Percentiles rank a stretch among this genome's conserved stretches.
Conservation (phyloP, 495 filamentous ascomycete species). For the Penicillium tannophilum region DNA sequence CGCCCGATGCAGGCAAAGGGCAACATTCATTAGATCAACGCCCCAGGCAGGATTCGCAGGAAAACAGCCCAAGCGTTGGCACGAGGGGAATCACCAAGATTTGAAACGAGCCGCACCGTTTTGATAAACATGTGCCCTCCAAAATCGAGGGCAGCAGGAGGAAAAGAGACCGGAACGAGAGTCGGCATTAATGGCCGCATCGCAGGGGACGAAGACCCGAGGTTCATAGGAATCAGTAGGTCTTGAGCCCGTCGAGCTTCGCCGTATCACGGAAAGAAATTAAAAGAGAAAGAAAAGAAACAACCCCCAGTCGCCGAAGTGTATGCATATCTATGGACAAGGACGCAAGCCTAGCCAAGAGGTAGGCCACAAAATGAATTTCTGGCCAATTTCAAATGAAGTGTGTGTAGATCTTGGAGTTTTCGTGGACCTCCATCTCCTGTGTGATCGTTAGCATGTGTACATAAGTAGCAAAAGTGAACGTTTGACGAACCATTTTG, state of each 20-base stretch:
- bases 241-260: conserved; percentile 3
- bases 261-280: conserved; percentile 2
- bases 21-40: conserved; percentile 33
- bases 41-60: conserved; percentile 13
- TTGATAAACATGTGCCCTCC: conserved; percentile 13
- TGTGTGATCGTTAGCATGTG: conserved; percentile 47
- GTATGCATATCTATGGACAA: conserved; percentile 38
- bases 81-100: conserved; percentile 12
- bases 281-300: conserved; percentile 15
- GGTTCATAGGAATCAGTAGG: background rate
- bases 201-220: background rate
- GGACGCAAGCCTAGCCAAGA: conserved; percentile 20
- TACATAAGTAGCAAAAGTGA: background rate
- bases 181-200: conserved; percentile 4
- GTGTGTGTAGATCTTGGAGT: conserved; percentile 98
- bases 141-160: conserved; percentile 4
- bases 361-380: conserved; percentile 29
- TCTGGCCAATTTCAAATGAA: conserved; percentile 71
- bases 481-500: conserved; percentile 81
- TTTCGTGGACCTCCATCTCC: conserved; percentile 99
- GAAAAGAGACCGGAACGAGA: conserved; percentile 12
- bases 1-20: conserved; percentile 18
- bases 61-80: conserved; percentile 8
- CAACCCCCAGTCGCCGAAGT: conserved; percentile 31
- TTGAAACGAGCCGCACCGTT: conserved; percentile 21